Conservation (phyloP, 306 rosid species). For the Fragaria nilgerrensis region DNA sequence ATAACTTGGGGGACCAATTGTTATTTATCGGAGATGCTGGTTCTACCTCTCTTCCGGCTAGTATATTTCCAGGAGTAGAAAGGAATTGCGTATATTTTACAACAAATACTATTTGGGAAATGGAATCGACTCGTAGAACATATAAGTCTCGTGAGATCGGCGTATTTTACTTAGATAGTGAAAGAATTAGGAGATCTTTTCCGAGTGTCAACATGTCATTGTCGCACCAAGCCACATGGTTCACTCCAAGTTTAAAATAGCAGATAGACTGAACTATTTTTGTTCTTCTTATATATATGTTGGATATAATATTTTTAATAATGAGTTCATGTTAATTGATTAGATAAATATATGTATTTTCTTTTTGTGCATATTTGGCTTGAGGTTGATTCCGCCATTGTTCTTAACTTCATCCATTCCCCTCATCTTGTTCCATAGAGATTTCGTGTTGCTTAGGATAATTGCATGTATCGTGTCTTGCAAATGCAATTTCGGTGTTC, state of each 20-base stretch:
- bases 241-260: neutral
- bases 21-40: neutral
- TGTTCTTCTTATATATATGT: neutral
- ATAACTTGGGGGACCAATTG: neutral
- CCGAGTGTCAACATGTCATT: neutral
- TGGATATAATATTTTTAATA: no score
- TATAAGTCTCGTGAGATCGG: neutral
- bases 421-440: no score
- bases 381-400: no score
- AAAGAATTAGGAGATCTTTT: neutral
- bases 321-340: no score
- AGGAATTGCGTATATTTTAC: neutral
- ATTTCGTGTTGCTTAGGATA: no score
- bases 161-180: neutral
- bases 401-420: no score
- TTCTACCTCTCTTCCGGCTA: neutral
- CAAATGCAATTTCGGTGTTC: no score
- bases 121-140: neutral
- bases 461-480: no score
- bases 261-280: neutral
- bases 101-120: no score
- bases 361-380: no score
- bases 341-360: no score
- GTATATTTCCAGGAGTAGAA: neutral
- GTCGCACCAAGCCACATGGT: neutral